Base-by-base conservation (phyloP, 2,329 filamentous ascomycete genomes). In the Ophiostoma sp. region DNA sequence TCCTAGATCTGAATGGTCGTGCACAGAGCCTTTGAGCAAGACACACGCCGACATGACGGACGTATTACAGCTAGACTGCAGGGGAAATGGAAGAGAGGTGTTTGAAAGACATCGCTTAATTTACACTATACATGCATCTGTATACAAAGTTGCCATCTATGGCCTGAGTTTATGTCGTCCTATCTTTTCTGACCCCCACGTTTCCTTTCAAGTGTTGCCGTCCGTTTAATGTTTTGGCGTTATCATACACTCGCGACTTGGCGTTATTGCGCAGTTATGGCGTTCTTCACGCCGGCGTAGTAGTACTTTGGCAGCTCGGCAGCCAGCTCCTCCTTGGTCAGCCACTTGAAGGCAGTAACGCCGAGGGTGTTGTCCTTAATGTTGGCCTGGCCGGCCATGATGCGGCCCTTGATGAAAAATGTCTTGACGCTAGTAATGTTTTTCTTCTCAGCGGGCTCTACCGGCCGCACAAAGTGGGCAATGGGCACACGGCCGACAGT, bases 301-400 rank as follows among this genome's bases (percentile, higher is more conserved):
- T 97, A 97, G 69, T 85, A 82, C 4, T 79, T 77, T 41, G 84
- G 79, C 62, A 97, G 84, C 72, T 83, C 82, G 73, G 87, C 81
- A 77, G 89, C 78, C 68, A 98, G 84, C 84, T 99, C 95, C 71
- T 97, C 92, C 78, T 90, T 93, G 38, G 91, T 89, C 75, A 98
- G 79, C 95, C 95, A 99, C 80, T 91, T 88, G 81, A 95, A 99
- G 77, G 97, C 92, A 67, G 84, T 83, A 67, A 95, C 82, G 5
- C 89, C 90, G 68, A 90, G 84, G 70, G 82, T 81, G 79, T 95
- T 97, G 69, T 82, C 83, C 71, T 82, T 81, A 66, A 98, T 78
- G 77, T 97, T 86, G 42, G 90, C 92, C 80, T 98, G 95, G n/a
- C 95, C 95, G 45, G 93, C 92, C 90, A 98, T 92, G 78, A 99